Base-by-base conservation (phyloP, 2,329 filamentous ascomycete species). In the Pseudodiploospora longispora region DNA sequence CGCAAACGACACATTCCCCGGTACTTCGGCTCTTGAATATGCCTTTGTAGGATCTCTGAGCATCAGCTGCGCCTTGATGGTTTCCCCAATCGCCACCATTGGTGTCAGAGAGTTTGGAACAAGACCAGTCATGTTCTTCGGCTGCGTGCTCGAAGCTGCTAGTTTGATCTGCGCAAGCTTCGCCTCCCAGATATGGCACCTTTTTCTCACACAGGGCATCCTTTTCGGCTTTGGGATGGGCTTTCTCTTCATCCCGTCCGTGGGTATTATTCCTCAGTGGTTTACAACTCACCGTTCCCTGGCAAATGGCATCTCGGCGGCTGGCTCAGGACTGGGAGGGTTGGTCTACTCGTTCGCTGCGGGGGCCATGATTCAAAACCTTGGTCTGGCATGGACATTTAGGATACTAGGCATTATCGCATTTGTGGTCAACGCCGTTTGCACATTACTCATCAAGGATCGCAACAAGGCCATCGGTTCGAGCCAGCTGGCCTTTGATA, bases 221-320 rank as follows among this genome's bases (percentile, higher is more conserved):
- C 77, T 80, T 43, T 90, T 91, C 50, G 87, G 87, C n/a, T 61
- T 83, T 27, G 86, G 85, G 3, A 83, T 91, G 74, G 86, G 86
- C 0, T 82, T 90, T 46, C 67, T 83, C 7, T 91, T 89, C 58
- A 83, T 85, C 1, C 77, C 78, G 1, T 78, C 72, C 4, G 82
- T 84, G 3, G 77, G 76, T 31, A 75, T 88, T 8, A 70, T 84
- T 0, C 76, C 84, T 2, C 84, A 89, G 59, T 89, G 84, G 84
- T 90, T 90, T 56, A 76, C 71, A 7, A 80, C 76, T 30, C 73
- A 72, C 28, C 74, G 85, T 2, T 83, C 79, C 29, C 70, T 89
- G 10, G 84, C 85, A 8, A 87, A 85, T 49, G 80, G 83, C 1
- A 71, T 86, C 12, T 70, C 75, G 0, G 76, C 83, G 1, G 75